Base-by-base conservation (phyloP, 352 stramenopile species). In the Globisporangium middletonii region DNA sequence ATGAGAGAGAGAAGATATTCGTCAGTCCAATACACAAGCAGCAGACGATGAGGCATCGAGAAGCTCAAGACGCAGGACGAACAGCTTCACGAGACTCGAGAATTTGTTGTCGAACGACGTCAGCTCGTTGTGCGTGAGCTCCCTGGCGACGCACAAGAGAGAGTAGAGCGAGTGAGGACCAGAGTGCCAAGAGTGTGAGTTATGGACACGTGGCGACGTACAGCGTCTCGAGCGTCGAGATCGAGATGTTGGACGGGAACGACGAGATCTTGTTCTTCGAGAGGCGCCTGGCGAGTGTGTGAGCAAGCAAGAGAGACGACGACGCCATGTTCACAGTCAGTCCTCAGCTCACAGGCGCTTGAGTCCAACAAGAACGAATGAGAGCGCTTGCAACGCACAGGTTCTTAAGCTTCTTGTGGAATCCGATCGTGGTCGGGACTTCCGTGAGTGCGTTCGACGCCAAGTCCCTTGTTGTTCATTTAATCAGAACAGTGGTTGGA, bases 381-480 rank as follows among this genome's bases (percentile, higher is more conserved):
- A 37, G 18, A 16, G 26, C 18, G 18, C 12, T 11, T 0, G 19
- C 5, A 26, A 46, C 51, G 38, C 35, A 56, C 51, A 56, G 38
- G 15, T 48, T 56, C 51, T 56, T 56, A 37, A 56, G 51, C 51
- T 56, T 56, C 37, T 30, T 42, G 51, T 56, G 51, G 18, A 33
- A 16, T 12, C 26, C 37, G 13, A 56, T 38, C 19, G 23, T 23
- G 7, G 9, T 19, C 16, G 51, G 51, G 19, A 56, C 51, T 35
- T 47, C 51, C 0, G 51, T 49, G 37, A 56, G 38, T 19, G 35
- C n/a, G 13, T 55, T 55, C 5, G 18, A 18, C 35, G 33, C 23
- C 18, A 55, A 26, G 35, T 55, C 50, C 16, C 50, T 55, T 13
- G 13, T 5, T 3, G 27, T 16, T 4, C 28, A 16, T 19, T 9